Evolutionary conservation across 2,329 filamentous ascomycete genomes (phyloP), one percentile per base, ranked within the genome.

Genomic region (Ascochyta viciae-villosae): DNA sequence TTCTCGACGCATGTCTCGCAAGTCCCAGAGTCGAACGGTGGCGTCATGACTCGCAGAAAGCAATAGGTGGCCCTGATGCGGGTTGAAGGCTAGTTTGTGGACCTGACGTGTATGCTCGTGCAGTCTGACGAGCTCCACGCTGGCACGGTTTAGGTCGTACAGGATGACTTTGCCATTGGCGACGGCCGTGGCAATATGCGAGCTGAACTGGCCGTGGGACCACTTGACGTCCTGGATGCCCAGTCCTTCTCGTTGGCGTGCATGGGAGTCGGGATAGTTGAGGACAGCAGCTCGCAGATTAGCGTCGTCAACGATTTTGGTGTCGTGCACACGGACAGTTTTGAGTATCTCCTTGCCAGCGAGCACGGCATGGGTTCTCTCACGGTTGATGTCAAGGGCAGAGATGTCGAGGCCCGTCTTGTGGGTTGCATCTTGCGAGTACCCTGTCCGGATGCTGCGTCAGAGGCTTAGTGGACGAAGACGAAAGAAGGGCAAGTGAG

Each of bases 141-240:
- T 84, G 50, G 83, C 78, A 57, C 84, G 82, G 60, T 85, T 83
- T 54, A 89, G 77, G 74, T 89, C 85, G 71, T 88, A 89, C 54
- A 88, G 74, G 49, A 87, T 82, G 68, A 89, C 85, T 65, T 86
- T 85, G 60, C 86, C 86, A 74, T 87, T 88, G 48, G 83, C 83
- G 23, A 84, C 86, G 24, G 86, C 86, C 10, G 86, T 87, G 35
- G 85, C 86, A 61, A 89, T 85, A 63, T 82, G 82, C 57, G 83
- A 81, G 64, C 81, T 82, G 69, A 82, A 87, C 49, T 81, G 80
- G 56, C 84, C 83, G 74, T 87, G 85, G 47, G 86, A 87, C 86
- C 86, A 89, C 61, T 87, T 87, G 27, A 89, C 86, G 72, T 89
- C 86, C 58, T 84, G 85, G 61, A 87, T 85, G 50, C 85, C 83